Evolutionary conservation across 1,284 basidiomycete species (phyloP), one percentile per base, ranked within the genome.

Genomic region (Prillingera fragicola): DNA sequence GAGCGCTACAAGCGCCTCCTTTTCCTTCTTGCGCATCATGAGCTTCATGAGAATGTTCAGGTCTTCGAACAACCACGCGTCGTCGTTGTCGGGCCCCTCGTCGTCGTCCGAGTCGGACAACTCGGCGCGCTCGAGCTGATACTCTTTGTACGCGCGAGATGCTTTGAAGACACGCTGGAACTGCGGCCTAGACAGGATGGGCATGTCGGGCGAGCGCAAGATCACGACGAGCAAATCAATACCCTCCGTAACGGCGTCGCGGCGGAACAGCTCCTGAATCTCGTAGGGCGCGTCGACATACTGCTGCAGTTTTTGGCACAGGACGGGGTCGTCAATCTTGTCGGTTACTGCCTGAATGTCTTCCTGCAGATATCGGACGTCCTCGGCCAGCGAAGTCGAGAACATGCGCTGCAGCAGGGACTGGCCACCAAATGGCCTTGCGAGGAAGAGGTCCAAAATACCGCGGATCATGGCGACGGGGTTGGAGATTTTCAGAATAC

Each of bases 371-470:
- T 80, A 78, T 48, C 80, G 83, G 28, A 88, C 85, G 65, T 97
- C 94, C 65, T 97, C 94, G 14, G 83, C 80, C 34, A 98, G 71
- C 0, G 86, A 89, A 48, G 85, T 85, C 0, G 88, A 89, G 70
- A 96, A 96, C 90, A 98, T 96, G 44, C 87, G 76, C 67, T 96
- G 92, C 13, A 95, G 74, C 22, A 99, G 76, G 66, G 87, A 92
- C 52, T 82, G 81, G 5, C 90, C 88, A 8, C 94, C 94, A 65
- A 98, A 98, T 1, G 95, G 95, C 60, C 92, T 84, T 1, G 94
- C 95, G n/a, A 97, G 78, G 75, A 99, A 98, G 28, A 99, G 78
- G 62, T 99, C 95, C 43, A 98, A 76, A 3, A 96, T 47, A 69
- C 81, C 80, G 54, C 94, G 80, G 57, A 98, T 91, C 94, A 98